Conservation (phyloP, 1,139 yeast genomes). For the Yarrowia galli region DNA sequence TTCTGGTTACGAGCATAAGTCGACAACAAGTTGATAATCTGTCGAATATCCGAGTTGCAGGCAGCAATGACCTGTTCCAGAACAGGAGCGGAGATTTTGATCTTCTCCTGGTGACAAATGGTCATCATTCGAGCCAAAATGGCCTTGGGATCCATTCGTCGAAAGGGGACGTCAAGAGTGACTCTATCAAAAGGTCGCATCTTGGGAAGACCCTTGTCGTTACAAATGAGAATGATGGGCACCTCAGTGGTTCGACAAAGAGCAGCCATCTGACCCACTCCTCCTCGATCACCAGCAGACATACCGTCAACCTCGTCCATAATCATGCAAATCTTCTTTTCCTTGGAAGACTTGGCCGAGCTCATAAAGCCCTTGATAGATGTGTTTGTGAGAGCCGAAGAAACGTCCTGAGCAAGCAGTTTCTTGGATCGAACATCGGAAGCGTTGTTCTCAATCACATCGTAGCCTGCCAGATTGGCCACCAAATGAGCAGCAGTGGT, state of each 20-base stretch:
- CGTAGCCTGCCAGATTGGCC: slow-evolving; percentile 80
- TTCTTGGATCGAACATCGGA: slow-evolving; percentile 91
- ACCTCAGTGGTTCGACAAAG: slow-evolving; percentile 84
- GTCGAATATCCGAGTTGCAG: slow-evolving; percentile 91
- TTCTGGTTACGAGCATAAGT: slow-evolving; percentile 77
- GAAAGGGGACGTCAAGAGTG: slow-evolving; percentile 81
- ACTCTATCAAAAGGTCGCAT: slow-evolving; percentile 95
- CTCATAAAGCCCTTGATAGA: slow-evolving; percentile 82
- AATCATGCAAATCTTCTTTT: slow-evolving; percentile 74
- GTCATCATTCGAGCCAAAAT: slow-evolving; percentile 87
- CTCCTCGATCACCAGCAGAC: slow-evolving; percentile 99
- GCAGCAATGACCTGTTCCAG: slow-evolving; percentile 86
- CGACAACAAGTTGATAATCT: slow-evolving; percentile 86
- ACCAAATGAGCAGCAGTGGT: slow-evolving; percentile 89
- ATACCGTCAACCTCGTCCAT: slow-evolving; percentile 99
- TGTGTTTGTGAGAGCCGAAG: slow-evolving; percentile 77
- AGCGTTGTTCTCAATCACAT: slow-evolving; percentile 87
- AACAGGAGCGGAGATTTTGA: slow-evolving; percentile 79
- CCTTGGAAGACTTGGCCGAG: slow-evolving; percentile 49
- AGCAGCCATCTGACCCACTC: slow-evolving; percentile 92
- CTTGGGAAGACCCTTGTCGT: slow-evolving; percentile 89
- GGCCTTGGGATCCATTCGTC: slow-evolving; percentile 86
- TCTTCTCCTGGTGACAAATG: slow-evolving; percentile 83
- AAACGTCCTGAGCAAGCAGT: slow-evolving; percentile 69
- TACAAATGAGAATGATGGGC: slow-evolving; percentile 92